These are phyloP conservation scores for Thalassiosira hispida DNA, from an alignment of 352 stramenopile species.

Conservation along the genomic window DNA sequence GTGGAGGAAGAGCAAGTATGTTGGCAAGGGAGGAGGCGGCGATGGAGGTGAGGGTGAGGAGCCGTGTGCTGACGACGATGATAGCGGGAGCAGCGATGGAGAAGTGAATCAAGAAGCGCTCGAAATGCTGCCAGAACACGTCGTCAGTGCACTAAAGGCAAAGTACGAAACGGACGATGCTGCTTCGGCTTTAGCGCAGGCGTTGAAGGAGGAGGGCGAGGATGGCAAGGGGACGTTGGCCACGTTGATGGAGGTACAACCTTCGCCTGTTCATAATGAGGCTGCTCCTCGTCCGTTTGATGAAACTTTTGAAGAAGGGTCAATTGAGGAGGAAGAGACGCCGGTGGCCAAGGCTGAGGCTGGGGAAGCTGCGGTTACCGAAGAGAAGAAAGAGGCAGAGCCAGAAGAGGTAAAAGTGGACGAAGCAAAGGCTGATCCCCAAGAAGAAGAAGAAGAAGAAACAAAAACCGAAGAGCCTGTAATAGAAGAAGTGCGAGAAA, in stretches of 20 bases:
- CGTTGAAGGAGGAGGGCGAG: conserved; percentile 29
- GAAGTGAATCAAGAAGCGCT: conserved; percentile 23
- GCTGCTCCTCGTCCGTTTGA: too few species aligned
- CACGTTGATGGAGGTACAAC: conserved; percentile 15
- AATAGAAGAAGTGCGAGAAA: not conserved
- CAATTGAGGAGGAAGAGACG: not conserved
- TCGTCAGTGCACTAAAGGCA: conserved; percentile 39
- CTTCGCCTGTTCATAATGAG: too few species aligned
- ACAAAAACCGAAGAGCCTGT: not conserved
- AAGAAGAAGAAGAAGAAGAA: not conserved
- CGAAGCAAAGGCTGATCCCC: not conserved
- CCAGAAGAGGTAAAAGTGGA: not conserved
- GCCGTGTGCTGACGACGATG: not conserved
- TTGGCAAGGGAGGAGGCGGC: not conserved
- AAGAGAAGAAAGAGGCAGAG: not conserved
- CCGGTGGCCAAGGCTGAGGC: not conserved
- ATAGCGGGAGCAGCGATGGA: conserved; percentile 1
- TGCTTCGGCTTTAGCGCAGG: conserved; percentile 24
- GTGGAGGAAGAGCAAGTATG: conserved; percentile 7
- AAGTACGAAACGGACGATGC: conserved; percentile 50
- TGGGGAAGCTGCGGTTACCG: not conserved
- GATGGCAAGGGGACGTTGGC: conserved; percentile 21
- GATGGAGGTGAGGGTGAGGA: not conserved
- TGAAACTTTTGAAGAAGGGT: not conserved
- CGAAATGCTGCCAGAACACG: conserved; percentile 46